Percentiles rank a stretch among this genome's conserved stretches.
Conservation (phyloP, 306 rosid genomes). For the Cucumis melo region DNA sequence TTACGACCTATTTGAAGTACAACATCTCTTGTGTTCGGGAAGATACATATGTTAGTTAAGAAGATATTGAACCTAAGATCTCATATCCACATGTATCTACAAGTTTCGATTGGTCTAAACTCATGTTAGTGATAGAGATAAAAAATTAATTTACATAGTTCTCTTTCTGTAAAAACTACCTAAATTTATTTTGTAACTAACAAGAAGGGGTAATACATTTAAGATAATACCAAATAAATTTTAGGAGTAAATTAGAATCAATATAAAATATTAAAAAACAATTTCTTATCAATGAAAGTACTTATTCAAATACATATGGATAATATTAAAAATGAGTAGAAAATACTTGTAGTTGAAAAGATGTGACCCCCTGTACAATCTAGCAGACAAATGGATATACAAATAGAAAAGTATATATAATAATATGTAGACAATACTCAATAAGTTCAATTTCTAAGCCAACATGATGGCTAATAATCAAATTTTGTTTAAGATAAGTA, state of each 20-base stretch:
- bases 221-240: neutral
- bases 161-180: too few relatives aligned
- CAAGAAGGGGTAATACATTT: too few relatives aligned
- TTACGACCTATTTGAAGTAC: too few relatives aligned
- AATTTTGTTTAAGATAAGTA: neutral
- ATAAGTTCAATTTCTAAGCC: neutral
- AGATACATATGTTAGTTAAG: too few relatives aligned
- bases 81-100: too few relatives aligned
- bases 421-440: neutral
- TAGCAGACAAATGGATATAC: neutral
- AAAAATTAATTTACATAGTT: too few relatives aligned
- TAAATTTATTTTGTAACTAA: too few relatives aligned
- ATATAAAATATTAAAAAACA: neutral
- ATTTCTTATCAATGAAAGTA: neutral
- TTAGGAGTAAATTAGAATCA: neutral
- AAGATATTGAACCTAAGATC: too few relatives aligned
- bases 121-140: too few relatives aligned
- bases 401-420: neutral
- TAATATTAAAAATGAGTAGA: neutral
- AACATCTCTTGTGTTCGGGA: too few relatives aligned
- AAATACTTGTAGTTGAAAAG: neutral
- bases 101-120: too few relatives aligned
- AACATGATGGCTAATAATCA: neutral
- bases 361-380: neutral
- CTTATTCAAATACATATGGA: neutral